Conservation (phyloP, 2,329 filamentous ascomycete species). For the Dactylellina cionopaga region DNA sequence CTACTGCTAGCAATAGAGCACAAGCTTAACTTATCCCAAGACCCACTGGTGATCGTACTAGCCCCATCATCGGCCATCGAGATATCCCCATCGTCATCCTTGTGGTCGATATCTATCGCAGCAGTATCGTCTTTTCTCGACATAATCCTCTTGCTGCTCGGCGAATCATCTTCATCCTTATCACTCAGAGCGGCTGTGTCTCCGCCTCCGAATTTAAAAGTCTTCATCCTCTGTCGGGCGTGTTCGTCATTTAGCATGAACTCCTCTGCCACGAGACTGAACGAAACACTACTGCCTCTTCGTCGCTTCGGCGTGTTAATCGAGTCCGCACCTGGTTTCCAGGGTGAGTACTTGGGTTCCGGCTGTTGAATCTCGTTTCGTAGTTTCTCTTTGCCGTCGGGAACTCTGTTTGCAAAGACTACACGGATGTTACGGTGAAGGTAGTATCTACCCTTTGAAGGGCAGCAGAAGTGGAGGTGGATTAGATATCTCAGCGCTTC, state of each 20-base stretch:
- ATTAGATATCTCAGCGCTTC: constrained; percentile 88
- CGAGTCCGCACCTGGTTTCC: constrained; percentile 69
- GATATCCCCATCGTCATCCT: constrained; percentile 38
- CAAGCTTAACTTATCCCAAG: constrained; percentile 47
- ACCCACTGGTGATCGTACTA: constrained; percentile 36
- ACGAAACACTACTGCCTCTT: constrained; percentile 41
- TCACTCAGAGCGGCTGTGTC: not conserved
- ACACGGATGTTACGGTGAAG: constrained; percentile 92
- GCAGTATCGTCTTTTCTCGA: not conserved
- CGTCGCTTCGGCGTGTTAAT: constrained; percentile 59
- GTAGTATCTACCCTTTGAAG: constrained; percentile 82
- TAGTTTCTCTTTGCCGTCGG: constrained; percentile 92
- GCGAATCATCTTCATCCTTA: constrained; percentile 23
- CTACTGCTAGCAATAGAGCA: constrained; percentile 32
- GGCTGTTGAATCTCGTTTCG: constrained; percentile 89
- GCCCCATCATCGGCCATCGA: constrained; percentile 37
- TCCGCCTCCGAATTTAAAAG: constrained; percentile 35
- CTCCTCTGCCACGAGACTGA: constrained; percentile 36
- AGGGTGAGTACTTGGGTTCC: constrained; percentile 84
- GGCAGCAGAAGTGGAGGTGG: constrained; percentile 91
- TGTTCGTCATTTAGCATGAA: constrained; percentile 46
- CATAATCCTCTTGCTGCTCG: constrained; percentile 13
- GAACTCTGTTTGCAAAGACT: constrained; percentile 95
- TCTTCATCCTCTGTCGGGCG: constrained; percentile 42
- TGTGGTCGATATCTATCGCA: not conserved